phyloP scores from a whole-genome alignment of 2,329 filamentous ascomycete genomes.

The Drechslerella coelobrocha region DNA sequence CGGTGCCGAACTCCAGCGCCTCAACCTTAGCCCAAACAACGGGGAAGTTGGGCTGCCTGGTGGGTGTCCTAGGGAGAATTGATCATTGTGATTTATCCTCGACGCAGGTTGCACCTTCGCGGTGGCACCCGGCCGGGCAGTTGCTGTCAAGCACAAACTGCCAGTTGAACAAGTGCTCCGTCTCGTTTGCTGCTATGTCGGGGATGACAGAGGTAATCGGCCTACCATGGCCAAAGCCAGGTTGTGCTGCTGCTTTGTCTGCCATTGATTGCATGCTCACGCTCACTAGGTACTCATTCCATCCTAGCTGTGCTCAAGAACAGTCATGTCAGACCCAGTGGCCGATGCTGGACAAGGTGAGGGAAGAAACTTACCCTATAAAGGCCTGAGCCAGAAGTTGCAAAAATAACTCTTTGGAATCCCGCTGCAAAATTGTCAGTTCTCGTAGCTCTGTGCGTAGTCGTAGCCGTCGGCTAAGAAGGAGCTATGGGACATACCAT shows the following conservation, averaged over 20 bases:
- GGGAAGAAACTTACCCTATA: conserved; percentile 16
- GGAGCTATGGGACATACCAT: conserved; percentile 7
- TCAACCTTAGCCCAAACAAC: no score
- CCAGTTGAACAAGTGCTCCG: conserved; percentile 35
- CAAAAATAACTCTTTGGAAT: conserved; percentile 39
- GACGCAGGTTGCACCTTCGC: conserved; percentile 18
- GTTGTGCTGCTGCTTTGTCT: conserved; percentile 21
- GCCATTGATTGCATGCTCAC: conserved; percentile 43
- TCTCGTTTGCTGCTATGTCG: conserved; percentile 44
- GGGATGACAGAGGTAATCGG: conserved; percentile 31
- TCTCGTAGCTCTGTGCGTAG: neutral
- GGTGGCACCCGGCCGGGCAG: conserved; percentile 38
- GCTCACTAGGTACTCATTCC: conserved; percentile 33
- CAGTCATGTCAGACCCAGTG: neutral
- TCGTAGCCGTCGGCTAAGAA: no score
- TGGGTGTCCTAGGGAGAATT: no score
- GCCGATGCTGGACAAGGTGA: neutral
- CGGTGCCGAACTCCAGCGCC: no score
- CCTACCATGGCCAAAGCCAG: conserved; percentile 28
- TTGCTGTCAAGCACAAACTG: conserved; percentile 21
- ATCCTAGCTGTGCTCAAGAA: conserved; percentile 15
- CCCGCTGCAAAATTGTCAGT: conserved; percentile 20
- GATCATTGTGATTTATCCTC: conserved; percentile 14
- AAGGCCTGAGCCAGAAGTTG: conserved; percentile 30
- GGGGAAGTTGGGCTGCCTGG: no score